phyloP scores from a whole-genome alignment of 1,284 basidiomycete genomes.

The Apiotrichum porosum region DNA sequence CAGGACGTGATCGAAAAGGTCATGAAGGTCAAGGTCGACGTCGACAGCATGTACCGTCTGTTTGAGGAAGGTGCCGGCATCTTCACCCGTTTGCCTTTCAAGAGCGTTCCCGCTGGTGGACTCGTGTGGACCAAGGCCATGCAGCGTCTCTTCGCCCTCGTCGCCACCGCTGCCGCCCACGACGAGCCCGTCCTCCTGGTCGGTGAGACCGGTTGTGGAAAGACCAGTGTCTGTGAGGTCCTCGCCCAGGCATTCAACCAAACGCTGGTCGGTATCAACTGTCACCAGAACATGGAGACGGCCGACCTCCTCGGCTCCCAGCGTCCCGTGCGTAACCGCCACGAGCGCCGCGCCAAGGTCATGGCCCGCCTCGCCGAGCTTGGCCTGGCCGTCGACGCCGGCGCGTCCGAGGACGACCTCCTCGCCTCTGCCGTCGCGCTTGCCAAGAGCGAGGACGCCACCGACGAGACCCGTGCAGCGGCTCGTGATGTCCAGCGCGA shows the following conservation, averaged over 20 bases:
- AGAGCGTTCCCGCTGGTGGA: conserved; percentile 29
- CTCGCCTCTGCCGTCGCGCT: conserved; percentile 2
- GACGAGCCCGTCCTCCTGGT: conserved; percentile 97
- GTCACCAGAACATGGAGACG: conserved; percentile 99
- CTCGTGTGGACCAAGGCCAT: conserved; percentile 91
- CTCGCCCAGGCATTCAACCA: conserved; percentile 66
- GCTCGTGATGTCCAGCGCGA: conserved; percentile 22
- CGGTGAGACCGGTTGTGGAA: conserved; percentile 95
- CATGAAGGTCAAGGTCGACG: conserved; percentile 83
- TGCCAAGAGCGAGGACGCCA: conserved; percentile 6
- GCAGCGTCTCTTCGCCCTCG: conserved; percentile 80
- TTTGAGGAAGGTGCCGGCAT: conserved; percentile 52
- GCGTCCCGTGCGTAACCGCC: conserved; percentile 82
- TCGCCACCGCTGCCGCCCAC: conserved; percentile 75
- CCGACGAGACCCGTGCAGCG: conserved; percentile 14
- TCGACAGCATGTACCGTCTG: conserved; percentile 63
- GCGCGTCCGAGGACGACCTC: conserved; percentile 30
- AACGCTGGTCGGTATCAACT: conserved; percentile 74
- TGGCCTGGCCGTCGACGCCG: conserved; percentile 15
- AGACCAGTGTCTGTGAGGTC: conserved; percentile 93
- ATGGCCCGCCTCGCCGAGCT: conserved; percentile 40
- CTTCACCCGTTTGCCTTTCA: conserved; percentile 31
- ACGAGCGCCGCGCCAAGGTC: conserved; percentile 46
- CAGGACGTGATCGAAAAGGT: conserved; percentile 87
- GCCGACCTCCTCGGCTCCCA: conserved; percentile 94